Conservation (phyloP, 1,284 basidiomycete genomes). For the Puccinia novopanici region DNA sequence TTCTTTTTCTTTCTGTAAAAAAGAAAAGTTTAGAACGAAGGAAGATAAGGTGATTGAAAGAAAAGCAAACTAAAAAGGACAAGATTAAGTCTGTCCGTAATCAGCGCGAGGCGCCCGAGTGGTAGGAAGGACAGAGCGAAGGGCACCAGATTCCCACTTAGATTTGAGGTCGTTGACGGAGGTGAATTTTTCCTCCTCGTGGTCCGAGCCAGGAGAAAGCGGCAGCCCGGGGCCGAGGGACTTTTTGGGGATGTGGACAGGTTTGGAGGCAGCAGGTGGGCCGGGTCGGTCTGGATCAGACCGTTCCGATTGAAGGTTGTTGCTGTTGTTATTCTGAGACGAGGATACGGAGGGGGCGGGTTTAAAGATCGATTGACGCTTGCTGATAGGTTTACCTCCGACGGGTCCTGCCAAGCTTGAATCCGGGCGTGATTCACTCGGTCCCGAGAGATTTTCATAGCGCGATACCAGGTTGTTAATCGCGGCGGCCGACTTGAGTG, state of each 20-base stretch:
- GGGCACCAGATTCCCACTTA: constrained; percentile 38
- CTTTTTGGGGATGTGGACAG: not conserved
- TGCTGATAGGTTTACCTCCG: not conserved
- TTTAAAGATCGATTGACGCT: constrained; percentile 31
- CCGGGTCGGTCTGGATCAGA: not conserved
- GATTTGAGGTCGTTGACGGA: constrained; percentile 23
- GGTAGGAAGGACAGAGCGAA: not conserved
- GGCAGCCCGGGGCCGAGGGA: constrained; percentile 4
- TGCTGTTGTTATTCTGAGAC: too few species aligned
- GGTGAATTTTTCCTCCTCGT: not conserved
- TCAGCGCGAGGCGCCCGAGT: constrained; percentile 22
- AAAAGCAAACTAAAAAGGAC: too few species aligned
- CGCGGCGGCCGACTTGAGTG: constrained; percentile 42
- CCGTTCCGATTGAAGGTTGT: not conserved
- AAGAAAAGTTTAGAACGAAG: too few species aligned
- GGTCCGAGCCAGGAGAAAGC: not conserved
- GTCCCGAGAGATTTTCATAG: constrained; percentile 24
- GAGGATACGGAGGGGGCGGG: constrained; percentile 2
- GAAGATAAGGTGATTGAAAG: too few species aligned
- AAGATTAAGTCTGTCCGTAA: constrained; percentile 42
- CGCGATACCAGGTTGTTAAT: constrained; percentile 49
- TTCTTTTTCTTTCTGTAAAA: too few species aligned
- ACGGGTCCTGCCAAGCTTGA: not conserved
- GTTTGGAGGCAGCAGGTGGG: not conserved
- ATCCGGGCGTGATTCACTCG: not conserved